These are phyloP conservation scores for Wallacemonas collosoma DNA, from an alignment of 208 protist genomes.

Conservation along the genomic window DNA sequence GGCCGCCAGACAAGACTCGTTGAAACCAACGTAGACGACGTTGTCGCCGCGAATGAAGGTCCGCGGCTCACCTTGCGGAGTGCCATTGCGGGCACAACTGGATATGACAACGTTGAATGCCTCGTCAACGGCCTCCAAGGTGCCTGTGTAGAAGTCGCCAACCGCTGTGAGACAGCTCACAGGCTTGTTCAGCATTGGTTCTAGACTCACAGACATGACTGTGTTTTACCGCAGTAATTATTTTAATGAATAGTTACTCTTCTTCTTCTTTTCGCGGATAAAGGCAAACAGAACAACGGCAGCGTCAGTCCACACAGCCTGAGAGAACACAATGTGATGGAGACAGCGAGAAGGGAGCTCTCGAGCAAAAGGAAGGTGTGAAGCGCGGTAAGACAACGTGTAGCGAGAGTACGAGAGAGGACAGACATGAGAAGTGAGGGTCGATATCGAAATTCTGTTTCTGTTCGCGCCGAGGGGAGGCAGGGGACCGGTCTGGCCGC, in stretches of 20 bases:
- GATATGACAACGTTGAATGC: conserved; percentile 68
- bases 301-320: too few relatives aligned
- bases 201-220: conserved; percentile 59
- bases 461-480: too few relatives aligned
- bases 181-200: conserved; percentile 47
- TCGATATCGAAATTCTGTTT: too few relatives aligned
- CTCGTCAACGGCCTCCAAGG: conserved; percentile 61
- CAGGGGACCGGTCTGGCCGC: too few relatives aligned
- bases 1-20: conserved; percentile 4
- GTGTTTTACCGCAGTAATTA: not conserved
- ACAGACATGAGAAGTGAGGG: too few relatives aligned
- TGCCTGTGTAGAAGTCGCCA: conserved; percentile 53
- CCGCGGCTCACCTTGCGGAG: conserved; percentile 20
- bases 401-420: too few relatives aligned
- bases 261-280: too few relatives aligned
- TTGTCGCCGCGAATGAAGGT: conserved; percentile 79
- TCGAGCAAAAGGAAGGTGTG: too few relatives aligned
- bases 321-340: too few relatives aligned
- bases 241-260: not conserved
- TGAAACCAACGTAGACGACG: conserved; percentile 76
- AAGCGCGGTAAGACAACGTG: too few relatives aligned
- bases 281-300: too few relatives aligned
- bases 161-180: conserved; percentile 60
- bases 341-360: too few relatives aligned
- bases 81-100: conserved; percentile 16